Conservation (phyloP, 768 basidiomycete species). For the Pisolithus sp. region DNA sequence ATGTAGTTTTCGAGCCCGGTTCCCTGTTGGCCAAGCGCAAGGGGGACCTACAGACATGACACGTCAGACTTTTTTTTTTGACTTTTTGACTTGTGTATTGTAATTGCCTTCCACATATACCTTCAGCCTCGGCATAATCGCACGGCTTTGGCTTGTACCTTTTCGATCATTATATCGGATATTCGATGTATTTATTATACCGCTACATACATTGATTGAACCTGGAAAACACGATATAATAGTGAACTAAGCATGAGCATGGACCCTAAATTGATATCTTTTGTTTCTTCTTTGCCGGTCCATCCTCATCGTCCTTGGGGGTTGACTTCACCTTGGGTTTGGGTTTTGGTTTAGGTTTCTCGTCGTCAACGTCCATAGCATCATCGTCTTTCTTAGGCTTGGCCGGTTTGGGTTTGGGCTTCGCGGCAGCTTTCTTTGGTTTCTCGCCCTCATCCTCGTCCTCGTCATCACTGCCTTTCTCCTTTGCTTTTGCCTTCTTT, state of each 20-base stretch:
- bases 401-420: slow-evolving; percentile 33
- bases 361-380: slow-evolving; percentile 42
- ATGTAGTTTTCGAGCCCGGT: slow-evolving; percentile 64
- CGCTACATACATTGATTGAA: slow-evolving; percentile 1
- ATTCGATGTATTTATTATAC: background rate
- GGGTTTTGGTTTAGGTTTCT: slow-evolving; percentile 37
- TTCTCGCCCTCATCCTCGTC: slow-evolving; percentile 34
- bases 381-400: slow-evolving; percentile 40
- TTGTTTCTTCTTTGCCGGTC: slow-evolving; percentile 70
- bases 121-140: background rate
- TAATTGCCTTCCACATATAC: background rate
- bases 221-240: background rate
- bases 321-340: slow-evolving; percentile 32
- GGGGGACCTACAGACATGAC: slow-evolving; percentile 16
- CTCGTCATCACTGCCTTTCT: slow-evolving; percentile 36
- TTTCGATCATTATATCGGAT: background rate
- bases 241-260: background rate
- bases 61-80: background rate
- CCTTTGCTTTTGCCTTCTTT: slow-evolving; percentile 40
- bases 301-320: slow-evolving; percentile 35
- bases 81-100: slow-evolving; percentile 1
- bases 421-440: slow-evolving; percentile 43
- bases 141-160: background rate
- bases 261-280: slow-evolving; percentile 43
- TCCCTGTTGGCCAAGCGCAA: slow-evolving; percentile 59